A percentile compares a stretch with the other conserved stretches of the same genome.
These are phyloP conservation scores for Cladosporium halotolerans DNA, from an alignment of 2,329 filamentous ascomycete genomes.

Conservation along the genomic window DNA sequence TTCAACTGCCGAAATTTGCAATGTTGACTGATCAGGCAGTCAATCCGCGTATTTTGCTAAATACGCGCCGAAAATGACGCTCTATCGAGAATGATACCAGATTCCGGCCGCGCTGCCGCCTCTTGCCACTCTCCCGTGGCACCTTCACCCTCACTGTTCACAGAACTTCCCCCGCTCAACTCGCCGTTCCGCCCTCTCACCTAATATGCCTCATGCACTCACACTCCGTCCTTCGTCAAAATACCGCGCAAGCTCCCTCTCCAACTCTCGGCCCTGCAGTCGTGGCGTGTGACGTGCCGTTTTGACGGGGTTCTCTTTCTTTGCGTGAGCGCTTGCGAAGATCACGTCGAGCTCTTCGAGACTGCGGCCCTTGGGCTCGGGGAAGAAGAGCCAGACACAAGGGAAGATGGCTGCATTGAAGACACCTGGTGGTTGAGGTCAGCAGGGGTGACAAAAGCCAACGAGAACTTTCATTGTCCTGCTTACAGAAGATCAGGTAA, in stretches of 20 bases:
- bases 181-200: background rate
- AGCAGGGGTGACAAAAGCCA: background rate
- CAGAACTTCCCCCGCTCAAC: background rate
- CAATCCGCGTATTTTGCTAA: too few species aligned
- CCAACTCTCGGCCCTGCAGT: background rate
- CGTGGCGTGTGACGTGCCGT: background rate
- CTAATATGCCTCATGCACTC: too few species aligned
- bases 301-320: constrained; percentile 1
- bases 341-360: constrained; percentile 14
- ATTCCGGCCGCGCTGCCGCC: too few species aligned
- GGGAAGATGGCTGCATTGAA: constrained; percentile 39
- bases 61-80: too few species aligned
- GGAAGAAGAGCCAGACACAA: constrained; percentile 12
- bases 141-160: background rate
- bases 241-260: background rate
- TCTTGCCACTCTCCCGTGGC: too few species aligned
- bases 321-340: constrained; percentile 7
- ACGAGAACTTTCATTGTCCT: background rate
- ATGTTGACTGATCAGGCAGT: too few species aligned
- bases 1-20: too few species aligned
- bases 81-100: too few species aligned
- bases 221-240: background rate
- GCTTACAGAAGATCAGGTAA: background rate
- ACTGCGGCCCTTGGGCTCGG: constrained; percentile 10
- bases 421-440: constrained; percentile 19